Percentiles rank a stretch among this genome's conserved stretches.
phyloP scores from a whole-genome alignment of 805 yeast species.

The Candida tallmaniae region DNA sequence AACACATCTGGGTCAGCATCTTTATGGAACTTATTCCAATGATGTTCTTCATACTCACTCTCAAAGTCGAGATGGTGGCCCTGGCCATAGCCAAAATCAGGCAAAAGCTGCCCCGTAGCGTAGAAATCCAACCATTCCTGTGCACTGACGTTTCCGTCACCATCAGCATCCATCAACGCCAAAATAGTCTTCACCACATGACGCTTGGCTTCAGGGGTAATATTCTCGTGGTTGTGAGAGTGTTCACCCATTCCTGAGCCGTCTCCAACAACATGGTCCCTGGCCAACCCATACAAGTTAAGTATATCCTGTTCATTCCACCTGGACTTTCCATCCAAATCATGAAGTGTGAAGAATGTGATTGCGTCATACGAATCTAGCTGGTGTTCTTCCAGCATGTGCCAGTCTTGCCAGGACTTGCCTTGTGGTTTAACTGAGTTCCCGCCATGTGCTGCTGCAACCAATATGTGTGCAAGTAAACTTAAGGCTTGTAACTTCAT shows the following conservation, averaged over 20 bases:
- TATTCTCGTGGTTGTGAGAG: slow-evolving; percentile 51
- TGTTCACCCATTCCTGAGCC: slow-evolving; percentile 89
- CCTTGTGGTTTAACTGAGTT: slow-evolving; percentile 52
- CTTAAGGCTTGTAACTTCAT: no score
- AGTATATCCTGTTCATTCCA: slow-evolving; percentile 62
- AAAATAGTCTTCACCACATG: slow-evolving; percentile 55
- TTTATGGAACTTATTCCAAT: slow-evolving; percentile 79
- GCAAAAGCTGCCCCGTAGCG: slow-evolving; percentile 64
- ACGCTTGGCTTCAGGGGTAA: slow-evolving; percentile 51
- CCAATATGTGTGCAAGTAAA: no score
- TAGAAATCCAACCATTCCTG: slow-evolving; percentile 69
- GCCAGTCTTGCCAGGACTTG: slow-evolving; percentile 77
- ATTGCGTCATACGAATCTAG: slow-evolving; percentile 68
- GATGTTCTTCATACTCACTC: slow-evolving; percentile 89
- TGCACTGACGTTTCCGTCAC: slow-evolving; percentile 58
- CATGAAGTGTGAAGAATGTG: slow-evolving; percentile 79
- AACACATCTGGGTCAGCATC: slow-evolving; percentile 79
- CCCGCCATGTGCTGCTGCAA: no score
- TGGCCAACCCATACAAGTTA: slow-evolving; percentile 72
- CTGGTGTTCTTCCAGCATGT: slow-evolving; percentile 87
- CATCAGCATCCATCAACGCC: slow-evolving; percentile 57
- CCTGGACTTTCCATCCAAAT: slow-evolving; percentile 53
- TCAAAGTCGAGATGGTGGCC: slow-evolving; percentile 95
- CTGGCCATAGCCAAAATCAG: slow-evolving; percentile 90
- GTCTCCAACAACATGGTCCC: slow-evolving; percentile 72